Evolutionary conservation across 2,329 filamentous ascomycete species (phyloP), one percentile per base, ranked within the genome.

Genomic region (Aureobasidium uvarum): DNA sequence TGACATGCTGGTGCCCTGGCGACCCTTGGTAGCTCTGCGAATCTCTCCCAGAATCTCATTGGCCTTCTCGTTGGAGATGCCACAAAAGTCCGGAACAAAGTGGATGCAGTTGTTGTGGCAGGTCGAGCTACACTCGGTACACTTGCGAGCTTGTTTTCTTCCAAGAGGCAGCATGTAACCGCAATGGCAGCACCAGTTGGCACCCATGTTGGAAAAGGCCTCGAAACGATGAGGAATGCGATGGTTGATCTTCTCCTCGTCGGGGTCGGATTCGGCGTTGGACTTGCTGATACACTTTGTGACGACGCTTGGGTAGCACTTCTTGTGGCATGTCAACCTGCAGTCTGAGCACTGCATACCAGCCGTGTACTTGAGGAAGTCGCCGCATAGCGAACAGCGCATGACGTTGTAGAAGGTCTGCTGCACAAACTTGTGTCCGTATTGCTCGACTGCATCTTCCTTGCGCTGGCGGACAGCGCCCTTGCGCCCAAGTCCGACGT

Each of bases 321-420:
- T 97, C 72, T 92, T 94, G 78, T 99, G 95, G 79, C 95, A 99
- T 45, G 94, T 98, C 80, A 98, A 98, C 80, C 98, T 98, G 89
- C 95, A 99, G 79, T 99, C 95, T 70, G 96, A 91, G 78, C 95
- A 99, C 80, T 99, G 95, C 94, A 99, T 99, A 68, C 95, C 95
- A 25, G 95, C 91, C 56, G 94, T 96, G 76, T 98, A 98, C 76
- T 98, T 99, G 79, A 99, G 89, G 74, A 99, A 98, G 71, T 99
- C 95, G 67, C 93, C 95, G 76, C 95, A 99, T 41, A 98, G 87
- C 16, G 95, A 95, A 79, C 95, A 99, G 68, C 95, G 94, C 95
- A 99, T 99, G 75, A 99, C 97, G 84, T 98, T 99, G 87, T 98
- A 99, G 79, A 99, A 99, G 77, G 97, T 95, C 77, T 97, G 93